Percentiles rank a stretch among this genome's conserved stretches.
Evolutionary conservation across 73 alveolate species (phyloP).

Genomic region (Blepharisma japonicum): DNA sequence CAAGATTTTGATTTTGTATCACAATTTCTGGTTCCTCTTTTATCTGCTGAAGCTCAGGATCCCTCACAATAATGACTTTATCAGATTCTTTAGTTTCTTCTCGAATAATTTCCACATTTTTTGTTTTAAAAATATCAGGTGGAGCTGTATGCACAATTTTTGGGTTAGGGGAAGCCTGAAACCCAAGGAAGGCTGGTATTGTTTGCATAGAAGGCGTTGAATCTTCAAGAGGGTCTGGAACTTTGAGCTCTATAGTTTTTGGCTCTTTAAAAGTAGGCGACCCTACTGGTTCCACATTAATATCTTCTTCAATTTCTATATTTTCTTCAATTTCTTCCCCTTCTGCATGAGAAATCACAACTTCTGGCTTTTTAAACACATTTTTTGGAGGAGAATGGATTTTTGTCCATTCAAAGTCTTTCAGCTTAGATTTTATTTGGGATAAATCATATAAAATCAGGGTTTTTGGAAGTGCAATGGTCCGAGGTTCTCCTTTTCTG

Average conservation of each 20-base stretch:
- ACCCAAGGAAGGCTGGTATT: not conserved
- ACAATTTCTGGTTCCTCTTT: not conserved
- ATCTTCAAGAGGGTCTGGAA: not conserved
- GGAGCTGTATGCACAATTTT: not conserved
- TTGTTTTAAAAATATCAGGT: conserved; percentile 7
- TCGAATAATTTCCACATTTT: not conserved
- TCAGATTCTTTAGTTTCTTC: not conserved
- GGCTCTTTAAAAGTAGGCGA: no score
- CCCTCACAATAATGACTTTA: no score
- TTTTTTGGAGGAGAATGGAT: not conserved
- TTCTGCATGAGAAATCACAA: not conserved
- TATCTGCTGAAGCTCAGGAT: no score
- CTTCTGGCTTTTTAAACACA: not conserved
- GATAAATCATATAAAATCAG: not conserved
- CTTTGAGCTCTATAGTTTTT: no score
- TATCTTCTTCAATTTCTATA: conserved; percentile 6
- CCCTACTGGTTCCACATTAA: not conserved
- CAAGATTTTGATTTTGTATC: not conserved
- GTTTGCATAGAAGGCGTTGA: conserved; percentile 21
- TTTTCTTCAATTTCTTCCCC: conserved; percentile 5
- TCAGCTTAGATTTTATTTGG: not conserved
- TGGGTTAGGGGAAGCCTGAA: not conserved
- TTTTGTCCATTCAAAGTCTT: conserved; percentile 8
- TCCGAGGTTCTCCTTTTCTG: conserved; percentile 4
- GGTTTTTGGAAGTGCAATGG: not conserved